Base-by-base conservation (phyloP, 163 green algal species). In the Chlamydomonas reinhardtii region DNA sequence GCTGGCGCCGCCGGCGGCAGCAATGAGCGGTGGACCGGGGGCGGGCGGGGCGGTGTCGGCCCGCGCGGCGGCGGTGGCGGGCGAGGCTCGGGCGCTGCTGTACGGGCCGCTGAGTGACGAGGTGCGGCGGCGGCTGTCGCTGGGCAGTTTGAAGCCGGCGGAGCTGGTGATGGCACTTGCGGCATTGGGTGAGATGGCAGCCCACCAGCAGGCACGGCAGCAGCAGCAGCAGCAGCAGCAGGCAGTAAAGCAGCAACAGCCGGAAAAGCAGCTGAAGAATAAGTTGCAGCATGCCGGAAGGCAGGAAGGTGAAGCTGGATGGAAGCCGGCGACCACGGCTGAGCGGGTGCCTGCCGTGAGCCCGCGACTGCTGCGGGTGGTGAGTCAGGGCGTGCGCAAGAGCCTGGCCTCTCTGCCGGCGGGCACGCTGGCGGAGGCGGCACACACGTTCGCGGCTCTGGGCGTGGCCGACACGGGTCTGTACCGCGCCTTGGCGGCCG, bases 331-430 rank as follows among this genome's bases (percentile, higher is more conserved):
- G 62, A 15, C 17, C 4, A 3, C 25, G 2, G 37, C 27, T 27
- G 11, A 4, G 71, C 71, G 34, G 72, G 39, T 27, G 35, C 72
- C 14, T 43, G 17, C 37, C 48, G n/a, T 54, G 32, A 79, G 70
- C 69, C 54, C 80, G 3, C 54, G 69, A 56, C 70, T 86, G 54
- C 54, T 86, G 69, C 69, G 80, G 4, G 80, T 73, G 34, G 34
- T 79, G 5, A 73, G 80, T 34, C 69, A 79, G 61, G 72, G 35
- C 61, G 61, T 87, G 34, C 72, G 82, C n/a, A 74, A 75, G 39
- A 37, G 16, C 37, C 29, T 75, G 59, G 34, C 61, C 3, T 29
- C 61, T 61, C 71, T 87, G 39, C 82, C 82, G 12, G 82, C 59
- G 59, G 61, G 72, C 8, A 29, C 39, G 15, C 71, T 87, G 72